These are phyloP conservation scores for Warburgia ugandensis DNA, from an alignment of 164 flowering plant genomes.

Conservation along the genomic window DNA sequence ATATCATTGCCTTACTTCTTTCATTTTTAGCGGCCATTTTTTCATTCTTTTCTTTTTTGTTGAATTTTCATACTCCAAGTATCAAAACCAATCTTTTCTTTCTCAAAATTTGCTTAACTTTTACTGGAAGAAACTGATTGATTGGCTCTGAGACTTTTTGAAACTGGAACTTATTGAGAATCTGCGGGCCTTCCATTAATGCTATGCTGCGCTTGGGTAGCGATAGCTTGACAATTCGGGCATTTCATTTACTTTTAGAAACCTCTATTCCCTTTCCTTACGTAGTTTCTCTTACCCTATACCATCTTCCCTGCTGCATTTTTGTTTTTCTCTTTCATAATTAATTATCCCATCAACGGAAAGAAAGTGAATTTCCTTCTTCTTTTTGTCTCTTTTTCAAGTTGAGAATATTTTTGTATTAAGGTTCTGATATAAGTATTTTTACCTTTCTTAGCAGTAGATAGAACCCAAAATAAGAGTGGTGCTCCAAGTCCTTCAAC, in stretches of 20 bases:
- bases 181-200: conserved; percentile 48
- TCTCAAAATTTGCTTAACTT: background rate
- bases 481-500: no score
- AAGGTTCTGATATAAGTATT: no score
- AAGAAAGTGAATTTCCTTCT: no score
- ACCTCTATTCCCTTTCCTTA: conserved; percentile 21
- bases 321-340: background rate
- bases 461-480: no score
- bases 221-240: conserved; percentile 28
- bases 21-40: no score
- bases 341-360: no score
- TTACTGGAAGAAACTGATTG: conserved; percentile 15
- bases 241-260: conserved; percentile 32
- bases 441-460: no score
- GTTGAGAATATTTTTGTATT: no score
- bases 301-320: conserved; percentile 7
- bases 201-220: conserved; percentile 10
- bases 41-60: background rate
- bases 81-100: background rate
- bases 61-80: background rate
- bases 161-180: conserved; percentile 40
- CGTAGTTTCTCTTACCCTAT: no score
- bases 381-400: no score
- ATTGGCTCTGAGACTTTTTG: conserved; percentile 6
- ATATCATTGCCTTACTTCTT: background rate